Evolutionary conservation across 73 alveolate species (phyloP), one percentile per base, ranked within the genome.

Genomic region (Paramecium caudatum): DNA sequence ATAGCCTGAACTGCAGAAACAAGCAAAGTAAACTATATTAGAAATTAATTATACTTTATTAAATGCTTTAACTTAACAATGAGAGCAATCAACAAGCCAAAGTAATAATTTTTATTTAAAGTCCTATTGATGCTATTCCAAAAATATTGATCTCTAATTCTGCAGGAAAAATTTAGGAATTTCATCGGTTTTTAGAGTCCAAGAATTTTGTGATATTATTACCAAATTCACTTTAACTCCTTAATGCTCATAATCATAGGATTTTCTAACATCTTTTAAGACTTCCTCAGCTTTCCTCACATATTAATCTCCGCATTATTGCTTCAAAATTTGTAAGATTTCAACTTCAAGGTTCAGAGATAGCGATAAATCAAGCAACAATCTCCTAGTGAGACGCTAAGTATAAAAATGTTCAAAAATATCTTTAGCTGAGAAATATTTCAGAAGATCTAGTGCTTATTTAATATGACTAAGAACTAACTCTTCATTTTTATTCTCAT

Each of bases 271-370:
- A 61, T 93, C 96, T 39, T 78, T 91, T 30, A 93, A 45, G 83
- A 93, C 91, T 19, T 91, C 96, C 15, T 93, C 96, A 33, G 91
- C 94, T 47, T 93, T 93, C 43, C 85, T 82, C 9, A 94, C 91
- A 70, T 90, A 93, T 37, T 90, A 47, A 62, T 93, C 96, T 23
- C 96, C 95, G 65, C 96, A 93, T 33, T 90, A 92, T 32, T 82
- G 63, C 47, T 91, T 91, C 61, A 83, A 83, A 32, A 48, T 65
- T 39, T 17, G 36, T 83, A 83, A 50, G 25, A 83, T 48, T 7
- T 50, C 43, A 37, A 47, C 82, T 50, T 93, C 96, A 5, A 86
- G 80, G 23, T 93, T 95, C 16, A 12, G 47, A 47, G 93, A 82
- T 8, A 86, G 82, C 15, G 94, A 62, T 25, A 90, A 81, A 49